Conservation (phyloP, 1,139 yeast species). For the Candida sanyaensis region DNA sequence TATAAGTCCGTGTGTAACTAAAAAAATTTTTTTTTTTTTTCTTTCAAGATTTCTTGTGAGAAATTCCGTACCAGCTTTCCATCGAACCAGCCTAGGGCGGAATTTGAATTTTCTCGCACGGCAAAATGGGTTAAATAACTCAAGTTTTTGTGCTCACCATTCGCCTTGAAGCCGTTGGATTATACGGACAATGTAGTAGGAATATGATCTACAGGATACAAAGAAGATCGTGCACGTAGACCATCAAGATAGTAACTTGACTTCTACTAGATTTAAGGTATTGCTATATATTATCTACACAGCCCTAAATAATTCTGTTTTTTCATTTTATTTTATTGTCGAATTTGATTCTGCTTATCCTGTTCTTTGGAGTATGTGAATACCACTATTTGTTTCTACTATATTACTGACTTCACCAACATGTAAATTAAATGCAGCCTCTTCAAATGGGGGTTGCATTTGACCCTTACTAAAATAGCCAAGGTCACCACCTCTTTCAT, state of each 20-base stretch:
- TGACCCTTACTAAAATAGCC: slow-evolving; percentile 88
- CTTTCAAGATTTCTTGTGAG: too few species aligned
- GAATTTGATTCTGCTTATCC: slow-evolving; percentile 39
- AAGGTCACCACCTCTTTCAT: slow-evolving; percentile 85
- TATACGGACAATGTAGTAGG: neutral
- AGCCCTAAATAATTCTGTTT: too few species aligned
- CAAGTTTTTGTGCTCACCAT: neutral
- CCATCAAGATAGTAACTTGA: neutral
- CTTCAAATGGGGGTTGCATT: slow-evolving; percentile 94
- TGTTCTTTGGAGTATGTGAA: slow-evolving; percentile 84
- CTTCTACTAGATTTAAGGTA: neutral
- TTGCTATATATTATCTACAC: neutral
- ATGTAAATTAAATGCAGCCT: slow-evolving; percentile 77
- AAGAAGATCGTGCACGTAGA: neutral
- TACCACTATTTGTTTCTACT: slow-evolving; percentile 89
- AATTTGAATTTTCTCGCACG: neutral
- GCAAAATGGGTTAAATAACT: neutral
- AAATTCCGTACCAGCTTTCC: neutral
- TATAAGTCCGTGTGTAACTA: too few species aligned
- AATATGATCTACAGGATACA: neutral
- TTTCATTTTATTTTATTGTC: too few species aligned
- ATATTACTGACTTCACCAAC: slow-evolving; percentile 84
- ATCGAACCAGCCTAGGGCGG: too few species aligned
- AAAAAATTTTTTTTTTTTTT: neutral
- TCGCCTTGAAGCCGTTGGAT: slow-evolving; percentile 1